Base-by-base conservation (phyloP, 225 moss, liverwort and hornwort species). In the Sphagnum tenellum region DNA sequence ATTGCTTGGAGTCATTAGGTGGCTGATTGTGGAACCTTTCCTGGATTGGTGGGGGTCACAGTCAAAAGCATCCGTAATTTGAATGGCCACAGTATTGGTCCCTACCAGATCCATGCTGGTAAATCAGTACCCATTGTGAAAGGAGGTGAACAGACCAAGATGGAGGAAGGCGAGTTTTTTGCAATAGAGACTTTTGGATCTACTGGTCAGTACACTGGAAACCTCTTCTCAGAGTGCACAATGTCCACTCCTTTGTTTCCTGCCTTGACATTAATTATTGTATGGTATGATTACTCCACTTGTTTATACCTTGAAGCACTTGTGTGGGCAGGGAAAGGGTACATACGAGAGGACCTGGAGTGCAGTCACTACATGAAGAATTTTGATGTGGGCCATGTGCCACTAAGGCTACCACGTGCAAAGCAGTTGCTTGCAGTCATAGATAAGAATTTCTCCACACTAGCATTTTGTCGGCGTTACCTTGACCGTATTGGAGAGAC, bases 351-450 rank as follows among this genome's bases (percentile, higher is more conserved):
- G 78, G 92, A 89, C 71, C 64, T 92, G 64, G 95, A 95, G 71
- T 95, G 95, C 72, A 95, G 89, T 74, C 91, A 95, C 72, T 95
- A 95, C 75, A 92, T 86, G 92, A 95, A 92, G 79, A 89, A 86
- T 63, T 95, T 88, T n/a, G 84, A 88, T 49, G 81, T 83, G 12
- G 92, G 91, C n/a, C 92, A 92, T 81, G 95, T 95, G 63, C 92
- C 91, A 14, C 75, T 95, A 14, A 74, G 89, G 47, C 66, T 92
- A 53, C 79, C 82, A 65, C 78, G 82, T 67, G 89, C 95, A 10
- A 95, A 89, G 79, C 92, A 92, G 79, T 77, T 95, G 64, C 76
- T 95, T 69, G 89, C 89, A 82, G 89, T 86, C 8, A 95, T 95
- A 46, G 94, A 95, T 70, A 89, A 86, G 86, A 84, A 95, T 78